phyloP scores from a whole-genome alignment of 1,284 basidiomycete species.

The Inonotus hispidus region DNA sequence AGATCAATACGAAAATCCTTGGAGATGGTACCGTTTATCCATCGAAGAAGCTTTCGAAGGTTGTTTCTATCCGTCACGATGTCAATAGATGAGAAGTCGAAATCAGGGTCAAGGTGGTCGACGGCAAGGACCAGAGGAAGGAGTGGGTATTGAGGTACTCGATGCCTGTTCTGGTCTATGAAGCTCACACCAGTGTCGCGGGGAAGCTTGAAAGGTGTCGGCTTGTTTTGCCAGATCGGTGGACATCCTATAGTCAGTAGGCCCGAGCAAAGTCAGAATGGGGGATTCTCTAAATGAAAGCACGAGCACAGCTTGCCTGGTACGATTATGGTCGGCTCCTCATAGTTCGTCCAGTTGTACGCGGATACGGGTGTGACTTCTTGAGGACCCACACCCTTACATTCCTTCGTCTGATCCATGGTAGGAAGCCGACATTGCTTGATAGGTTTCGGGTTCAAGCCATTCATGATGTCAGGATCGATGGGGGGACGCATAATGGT shows the following conservation, averaged over 20 bases:
- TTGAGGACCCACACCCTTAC: slow-evolving; percentile 20
- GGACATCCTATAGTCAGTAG: slow-evolving; percentile 21
- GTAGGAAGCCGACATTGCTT: not conserved
- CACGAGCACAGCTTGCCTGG: slow-evolving; percentile 24
- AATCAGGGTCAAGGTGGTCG: slow-evolving; percentile 28
- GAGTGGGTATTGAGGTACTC: slow-evolving; percentile 29
- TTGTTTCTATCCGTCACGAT: slow-evolving; percentile 34
- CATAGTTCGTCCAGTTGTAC: slow-evolving; percentile 31
- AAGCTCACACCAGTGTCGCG: slow-evolving; percentile 26
- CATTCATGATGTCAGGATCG: slow-evolving; percentile 3
- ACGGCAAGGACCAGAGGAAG: slow-evolving; percentile 32
- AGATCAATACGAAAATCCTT: slow-evolving; percentile 34
- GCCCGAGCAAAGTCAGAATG: too few species aligned
- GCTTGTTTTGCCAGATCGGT: slow-evolving; percentile 26
- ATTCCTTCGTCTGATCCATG: not conserved
- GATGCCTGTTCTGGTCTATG: slow-evolving; percentile 30
- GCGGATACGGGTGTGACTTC: slow-evolving; percentile 28
- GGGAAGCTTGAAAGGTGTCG: slow-evolving; percentile 23
- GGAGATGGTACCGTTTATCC: slow-evolving; percentile 21
- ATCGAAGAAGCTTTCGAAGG: slow-evolving; percentile 33
- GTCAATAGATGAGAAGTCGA: slow-evolving; percentile 28
- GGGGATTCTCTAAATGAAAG: too few species aligned
- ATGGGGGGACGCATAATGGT: not conserved
- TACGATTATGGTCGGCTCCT: slow-evolving; percentile 28
- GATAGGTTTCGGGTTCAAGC: not conserved